phyloP scores from a whole-genome alignment of 129 eudicot species.

The Cynara cardunculus region DNA sequence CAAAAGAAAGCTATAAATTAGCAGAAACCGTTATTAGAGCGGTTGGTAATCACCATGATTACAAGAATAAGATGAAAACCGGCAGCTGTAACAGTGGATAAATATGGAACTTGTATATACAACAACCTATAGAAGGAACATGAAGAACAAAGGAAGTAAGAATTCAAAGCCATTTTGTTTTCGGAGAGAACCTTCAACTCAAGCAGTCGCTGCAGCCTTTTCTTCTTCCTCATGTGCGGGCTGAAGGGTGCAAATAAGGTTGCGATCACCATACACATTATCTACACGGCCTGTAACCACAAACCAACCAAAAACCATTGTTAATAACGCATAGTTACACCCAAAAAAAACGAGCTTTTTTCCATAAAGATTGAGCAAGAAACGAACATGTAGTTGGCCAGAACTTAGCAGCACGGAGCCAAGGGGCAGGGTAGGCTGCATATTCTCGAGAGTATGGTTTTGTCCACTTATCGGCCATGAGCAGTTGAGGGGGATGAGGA shows the following conservation, averaged over 20 bases:
- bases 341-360: not conserved
- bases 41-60: constrained; percentile 16
- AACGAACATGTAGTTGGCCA: constrained; percentile 89
- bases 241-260: constrained; percentile 92
- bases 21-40: constrained; percentile 28
- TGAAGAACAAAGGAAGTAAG: constrained; percentile 13
- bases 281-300: constrained; percentile 74
- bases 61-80: constrained; percentile 19
- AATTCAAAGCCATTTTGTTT: constrained; percentile 14
- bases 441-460: constrained; percentile 94
- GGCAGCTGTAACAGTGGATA: constrained; percentile 8
- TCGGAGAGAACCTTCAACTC: constrained; percentile 16
- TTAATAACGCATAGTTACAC: not conserved
- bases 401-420: constrained; percentile 90
- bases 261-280: constrained; percentile 94
- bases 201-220: constrained; percentile 84
- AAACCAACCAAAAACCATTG: not conserved
- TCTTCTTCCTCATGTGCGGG: constrained; percentile 63
- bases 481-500: constrained; percentile 91
- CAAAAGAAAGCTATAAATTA: constrained; percentile 22
- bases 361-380: not conserved
- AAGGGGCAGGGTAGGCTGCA: constrained; percentile 95
- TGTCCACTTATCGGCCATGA: constrained; percentile 91
- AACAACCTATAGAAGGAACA: constrained; percentile 8
- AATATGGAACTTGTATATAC: constrained; percentile 37